Evolutionary conservation across 148 eudicot species (phyloP).

Genomic region (Diospyros lotus): DNA sequence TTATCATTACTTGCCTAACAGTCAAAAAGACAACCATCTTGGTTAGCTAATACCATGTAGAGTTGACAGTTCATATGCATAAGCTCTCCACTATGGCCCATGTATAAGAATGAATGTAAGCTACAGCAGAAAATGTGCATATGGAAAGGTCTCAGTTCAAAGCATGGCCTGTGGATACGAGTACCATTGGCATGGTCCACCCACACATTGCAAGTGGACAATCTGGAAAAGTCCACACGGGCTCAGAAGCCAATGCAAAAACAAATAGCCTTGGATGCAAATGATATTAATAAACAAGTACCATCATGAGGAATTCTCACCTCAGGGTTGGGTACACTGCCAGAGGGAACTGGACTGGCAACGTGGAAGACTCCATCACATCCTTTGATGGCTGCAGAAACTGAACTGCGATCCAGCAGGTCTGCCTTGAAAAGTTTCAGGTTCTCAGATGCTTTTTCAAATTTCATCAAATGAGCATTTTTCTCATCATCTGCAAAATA

Average conservation of each 20-base stretch:
- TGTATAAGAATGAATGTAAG: neutral
- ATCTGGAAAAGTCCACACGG: neutral
- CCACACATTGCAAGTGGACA: neutral
- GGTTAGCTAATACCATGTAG: neutral
- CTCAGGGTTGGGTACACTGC: conserved; percentile 35
- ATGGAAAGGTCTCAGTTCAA: neutral
- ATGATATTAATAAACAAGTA: neutral
- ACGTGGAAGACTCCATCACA: conserved; percentile 43
- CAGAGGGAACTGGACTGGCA: conserved; percentile 39
- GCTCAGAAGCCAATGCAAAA: neutral
- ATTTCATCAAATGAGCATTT: conserved; percentile 32
- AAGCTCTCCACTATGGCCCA: neutral
- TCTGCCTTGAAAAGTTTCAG: conserved; percentile 36
- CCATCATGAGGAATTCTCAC: conserved; percentile 13
- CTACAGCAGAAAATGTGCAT: neutral
- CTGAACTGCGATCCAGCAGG: conserved; percentile 29
- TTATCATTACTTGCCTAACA: neutral
- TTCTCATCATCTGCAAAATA: conserved; percentile 28
- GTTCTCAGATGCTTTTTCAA: conserved; percentile 32
- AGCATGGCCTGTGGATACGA: neutral
- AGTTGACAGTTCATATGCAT: neutral
- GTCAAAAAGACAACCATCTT: neutral
- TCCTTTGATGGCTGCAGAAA: conserved; percentile 35
- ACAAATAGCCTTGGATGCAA: neutral
- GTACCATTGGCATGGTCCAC: neutral